Evolutionary conservation across 805 yeast species (phyloP), one percentile per base, ranked within the genome.

Genomic region (Yarrowia sp.): DNA sequence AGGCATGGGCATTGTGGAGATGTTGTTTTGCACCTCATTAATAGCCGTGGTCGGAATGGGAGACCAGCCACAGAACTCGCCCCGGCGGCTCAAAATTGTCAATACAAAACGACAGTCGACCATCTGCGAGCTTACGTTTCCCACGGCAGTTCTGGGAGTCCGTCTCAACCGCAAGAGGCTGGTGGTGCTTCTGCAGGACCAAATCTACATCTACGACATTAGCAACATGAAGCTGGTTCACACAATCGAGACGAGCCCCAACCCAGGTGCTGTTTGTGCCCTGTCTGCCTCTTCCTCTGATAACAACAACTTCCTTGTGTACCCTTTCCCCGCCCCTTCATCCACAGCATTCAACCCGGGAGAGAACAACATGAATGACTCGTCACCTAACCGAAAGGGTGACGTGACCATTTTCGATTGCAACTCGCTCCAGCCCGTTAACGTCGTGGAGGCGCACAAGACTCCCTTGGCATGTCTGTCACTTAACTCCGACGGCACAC

Each of bases 91-190:
- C 66, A 86, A 86, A 71, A 86, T 93, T 63, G 80, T 92, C 65
- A 95, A 95, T 76, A 90, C 97, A 21, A 40, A 88, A 73, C 81
- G 92, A 63, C 83, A 83, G 66, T 76, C 86, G 1, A 80, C 83
- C 1, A 91, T 93, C 19, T 93, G 98, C 76, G 98, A 93, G 72
- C 78, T 93, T 69, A 84, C 93, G 0, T 95, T 92, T 74, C 93
- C 97, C 0, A 84, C 90, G 4, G 78, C 85, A 8, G 86, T 93
- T 1, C 77, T 88, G 28, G 84, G 84, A 59, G 87, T 93, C 35
- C 85, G 84, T 69, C 81, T 93, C 77, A 95, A 93, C 75, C 81
- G 98, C 46, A 88, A 89, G 70, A 78, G 98, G 49, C 80, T 93
- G 68, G 81, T 90, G 33, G 95, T 92, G 17, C 84, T 89, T 6